These are phyloP conservation scores for Flueggea neowawraea DNA, from an alignment of 441 rosid genomes.

Conservation along the genomic window DNA sequence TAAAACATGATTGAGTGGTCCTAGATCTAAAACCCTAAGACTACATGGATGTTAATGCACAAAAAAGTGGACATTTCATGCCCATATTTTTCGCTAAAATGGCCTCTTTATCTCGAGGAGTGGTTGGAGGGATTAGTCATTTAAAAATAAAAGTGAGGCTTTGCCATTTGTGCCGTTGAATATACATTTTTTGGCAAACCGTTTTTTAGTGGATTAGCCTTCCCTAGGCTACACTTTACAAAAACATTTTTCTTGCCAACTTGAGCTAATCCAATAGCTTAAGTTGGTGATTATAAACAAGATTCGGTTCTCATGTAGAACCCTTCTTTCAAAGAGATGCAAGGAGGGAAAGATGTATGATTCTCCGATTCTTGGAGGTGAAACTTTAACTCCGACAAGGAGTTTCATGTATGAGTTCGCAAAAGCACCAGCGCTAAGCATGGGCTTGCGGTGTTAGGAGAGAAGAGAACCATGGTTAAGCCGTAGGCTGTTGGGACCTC, in stretches of 20 bases:
- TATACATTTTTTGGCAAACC: conserved; percentile 48
- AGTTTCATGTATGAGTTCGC: conserved; percentile 38
- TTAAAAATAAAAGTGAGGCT: conserved; percentile 23
- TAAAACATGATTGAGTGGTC: conserved; percentile 40
- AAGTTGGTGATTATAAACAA: conserved; percentile 31
- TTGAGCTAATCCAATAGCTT: conserved; percentile 41
- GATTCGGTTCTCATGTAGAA: conserved; percentile 41
- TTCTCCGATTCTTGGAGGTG: conserved; percentile 45
- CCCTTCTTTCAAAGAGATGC: conserved; percentile 36
- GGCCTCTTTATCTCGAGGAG: conserved; percentile 26
- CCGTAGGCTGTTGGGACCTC: conserved; percentile 54
- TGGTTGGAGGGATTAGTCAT: conserved; percentile 42
- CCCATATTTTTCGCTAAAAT: conserved; percentile 37
- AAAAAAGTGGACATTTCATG: conserved; percentile 20
- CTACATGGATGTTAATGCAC: conserved; percentile 47
- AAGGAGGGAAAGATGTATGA: conserved; percentile 43
- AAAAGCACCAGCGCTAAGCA: conserved; percentile 38
- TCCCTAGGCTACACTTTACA: conserved; percentile 43
- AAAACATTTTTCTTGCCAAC: conserved; percentile 26
- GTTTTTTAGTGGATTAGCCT: conserved; percentile 49
- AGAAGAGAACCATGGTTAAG: conserved; percentile 85
- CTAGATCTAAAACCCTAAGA: conserved; percentile 64
- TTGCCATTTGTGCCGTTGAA: conserved; percentile 35
- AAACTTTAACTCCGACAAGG: conserved; percentile 47
- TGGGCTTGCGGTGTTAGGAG: conserved; percentile 32